A percentile compares a stretch with the other conserved stretches of the same genome.
These are phyloP conservation scores for Perkinsus chesapeaki DNA, from an alignment of 169 alveolate genomes.

Conservation along the genomic window DNA sequence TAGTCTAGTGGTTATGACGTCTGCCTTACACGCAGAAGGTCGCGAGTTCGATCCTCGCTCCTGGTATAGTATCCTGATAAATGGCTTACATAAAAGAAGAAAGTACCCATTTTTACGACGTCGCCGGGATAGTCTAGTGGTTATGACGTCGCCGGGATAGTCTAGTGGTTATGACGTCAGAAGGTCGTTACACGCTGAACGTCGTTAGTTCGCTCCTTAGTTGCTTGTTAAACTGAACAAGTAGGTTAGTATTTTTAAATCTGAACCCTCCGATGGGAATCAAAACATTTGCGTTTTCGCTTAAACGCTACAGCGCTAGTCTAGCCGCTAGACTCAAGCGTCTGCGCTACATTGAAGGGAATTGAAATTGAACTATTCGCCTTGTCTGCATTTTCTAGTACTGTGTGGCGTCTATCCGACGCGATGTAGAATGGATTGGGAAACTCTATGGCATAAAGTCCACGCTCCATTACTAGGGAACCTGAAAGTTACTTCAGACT, in stretches of 20 bases:
- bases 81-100: not conserved
- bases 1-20: constrained; percentile 49
- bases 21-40: constrained; percentile 67
- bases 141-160: not conserved
- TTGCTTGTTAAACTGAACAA: too few relatives aligned
- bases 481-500: too few relatives aligned
- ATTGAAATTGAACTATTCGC: too few relatives aligned
- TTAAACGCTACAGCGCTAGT: too few relatives aligned
- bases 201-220: constrained; percentile 66
- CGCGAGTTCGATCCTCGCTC: constrained; percentile 65
- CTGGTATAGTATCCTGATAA: not conserved
- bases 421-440: too few relatives aligned
- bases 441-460: too few relatives aligned
- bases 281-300: too few relatives aligned
- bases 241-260: not conserved
- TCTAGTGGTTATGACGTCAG: constrained; percentile 56
- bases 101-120: not conserved
- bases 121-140: not conserved
- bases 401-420: too few relatives aligned
- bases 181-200: constrained; percentile 67
- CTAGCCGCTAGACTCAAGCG: too few relatives aligned
- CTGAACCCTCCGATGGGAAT: not conserved
- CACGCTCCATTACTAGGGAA: too few relatives aligned
- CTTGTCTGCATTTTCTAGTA: too few relatives aligned
- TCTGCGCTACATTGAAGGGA: too few relatives aligned